Conservation (phyloP, 768 basidiomycete species). For the Omphalotus guepiniiformis region DNA sequence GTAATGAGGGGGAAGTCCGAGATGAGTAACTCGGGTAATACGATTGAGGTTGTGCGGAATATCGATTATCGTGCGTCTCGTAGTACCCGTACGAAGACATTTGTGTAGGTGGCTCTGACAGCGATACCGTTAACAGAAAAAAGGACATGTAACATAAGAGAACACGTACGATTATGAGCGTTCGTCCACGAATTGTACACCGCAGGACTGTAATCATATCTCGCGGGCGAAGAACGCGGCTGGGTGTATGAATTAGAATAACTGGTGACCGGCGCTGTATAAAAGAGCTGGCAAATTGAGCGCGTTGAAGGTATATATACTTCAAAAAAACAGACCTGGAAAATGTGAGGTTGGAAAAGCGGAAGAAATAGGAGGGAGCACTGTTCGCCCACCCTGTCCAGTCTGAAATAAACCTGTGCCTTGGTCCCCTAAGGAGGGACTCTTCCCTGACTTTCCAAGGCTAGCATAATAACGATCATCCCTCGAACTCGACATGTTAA, state of each 20-base stretch:
- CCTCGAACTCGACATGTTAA: constrained; percentile 65
- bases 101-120: constrained; percentile 19
- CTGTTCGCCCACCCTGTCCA: constrained; percentile 87
- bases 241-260: constrained; percentile 59
- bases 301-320: constrained; percentile 40
- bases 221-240: constrained; percentile 59
- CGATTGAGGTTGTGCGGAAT: constrained; percentile 23
- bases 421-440: constrained; percentile 63
- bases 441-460: constrained; percentile 63
- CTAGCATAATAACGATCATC: constrained; percentile 69
- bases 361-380: constrained; percentile 82
- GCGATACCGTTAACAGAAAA: constrained; percentile 10
- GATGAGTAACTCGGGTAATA: constrained; percentile 21
- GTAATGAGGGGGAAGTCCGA: constrained; percentile 30
- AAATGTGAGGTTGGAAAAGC: constrained; percentile 86
- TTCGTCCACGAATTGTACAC: constrained; percentile 44
- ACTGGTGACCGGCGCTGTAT: constrained; percentile 55
- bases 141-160: constrained; percentile 14
- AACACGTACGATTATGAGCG: constrained; percentile 27
- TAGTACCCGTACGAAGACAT: constrained; percentile 28
- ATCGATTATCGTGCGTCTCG: constrained; percentile 6
- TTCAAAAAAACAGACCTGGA: constrained; percentile 76
- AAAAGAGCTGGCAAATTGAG: constrained; percentile 58
- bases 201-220: constrained; percentile 54
- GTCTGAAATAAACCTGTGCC: constrained; percentile 64